Evolutionary conservation across 176 grass and related monocot genomes (phyloP).

Genomic region (Oryza punctata): DNA sequence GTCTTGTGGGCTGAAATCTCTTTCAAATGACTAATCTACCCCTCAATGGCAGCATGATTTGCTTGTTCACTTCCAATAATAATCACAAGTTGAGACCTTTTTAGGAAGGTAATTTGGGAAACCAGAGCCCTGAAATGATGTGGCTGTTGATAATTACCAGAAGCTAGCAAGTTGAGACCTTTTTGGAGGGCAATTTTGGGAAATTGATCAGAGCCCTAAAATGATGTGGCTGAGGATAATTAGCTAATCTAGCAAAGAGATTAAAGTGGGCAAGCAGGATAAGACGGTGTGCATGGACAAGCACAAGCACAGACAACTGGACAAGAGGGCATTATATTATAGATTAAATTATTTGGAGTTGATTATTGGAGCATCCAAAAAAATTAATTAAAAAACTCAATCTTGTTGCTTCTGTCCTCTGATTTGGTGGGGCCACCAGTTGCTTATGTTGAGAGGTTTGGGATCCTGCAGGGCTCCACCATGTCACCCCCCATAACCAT

Average conservation of each 20-base stretch:
- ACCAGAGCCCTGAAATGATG: not conserved
- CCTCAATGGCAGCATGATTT: not conserved
- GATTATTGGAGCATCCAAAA: not conserved
- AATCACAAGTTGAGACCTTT: not conserved
- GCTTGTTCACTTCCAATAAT: not conserved
- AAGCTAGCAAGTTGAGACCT: not conserved
- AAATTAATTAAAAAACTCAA: not conserved
- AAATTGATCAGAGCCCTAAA: not conserved
- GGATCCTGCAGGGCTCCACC: not conserved
- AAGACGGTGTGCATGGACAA: not conserved
- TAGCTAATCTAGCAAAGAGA: not conserved
- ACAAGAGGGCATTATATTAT: not conserved
- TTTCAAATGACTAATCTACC: not conserved
- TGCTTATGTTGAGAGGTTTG: not conserved
- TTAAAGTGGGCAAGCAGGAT: not conserved
- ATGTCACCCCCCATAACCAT: not conserved
- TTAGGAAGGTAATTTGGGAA: not conserved
- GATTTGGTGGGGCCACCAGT: not conserved
- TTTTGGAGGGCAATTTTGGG: not conserved
- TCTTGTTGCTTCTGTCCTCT: not conserved
- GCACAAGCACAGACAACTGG: not conserved
- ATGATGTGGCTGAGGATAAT: slow-evolving; percentile 1
- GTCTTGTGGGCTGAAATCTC: not conserved
- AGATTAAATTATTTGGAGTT: not conserved
- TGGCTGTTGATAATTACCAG: not conserved